Evolutionary conservation across 257 asterid genomes (phyloP), one percentile per base, ranked within the genome.

Genomic region (Plantago elongata): DNA sequence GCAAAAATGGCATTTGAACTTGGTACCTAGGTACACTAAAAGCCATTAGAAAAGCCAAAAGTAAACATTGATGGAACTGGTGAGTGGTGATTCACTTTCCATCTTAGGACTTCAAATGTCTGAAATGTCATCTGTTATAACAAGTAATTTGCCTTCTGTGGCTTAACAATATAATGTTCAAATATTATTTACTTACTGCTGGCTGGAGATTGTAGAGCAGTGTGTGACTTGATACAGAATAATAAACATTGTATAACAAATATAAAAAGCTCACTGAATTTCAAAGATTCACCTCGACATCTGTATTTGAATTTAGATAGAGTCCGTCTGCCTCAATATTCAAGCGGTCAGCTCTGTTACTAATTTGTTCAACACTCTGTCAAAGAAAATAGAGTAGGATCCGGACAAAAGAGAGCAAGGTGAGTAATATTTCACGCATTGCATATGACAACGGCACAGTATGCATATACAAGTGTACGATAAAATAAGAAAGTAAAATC

Each of bases 341-440:
- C 83, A 87, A 79, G 66, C 99, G 96, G 62, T 82, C 90, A 70
- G 97, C 97, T 79, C 97, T 82, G 65, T 85, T 79, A 52, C 88
- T 95, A 77, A 93, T 90, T 81, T 87, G 99, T 73, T 89, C 97
- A 71, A 93, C 80, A 75, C 99, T 93, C 97, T 93, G 87, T 58
- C 71, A 71, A 47, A 64, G 64, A 63, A 52, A 71, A 46, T 46
- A 63, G 69, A 15, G 40, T 62, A 44, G 59, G 61, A 10, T 15
- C 62, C 51, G 17, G 37, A 45, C 42, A 43, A 51, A 34, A 13
- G 61, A 51, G 30, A 46, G 18, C 44, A 42, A 47, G 16, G 37
- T 45, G 66, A 30, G 47, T 40, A 37, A 43, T 16, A 48, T 30
- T 60, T 55, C 13, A 12, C n/a, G 52, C 58, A 52, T 69, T 49